Evolutionary conservation across 129 eudicot genomes (phyloP), one percentile per base, ranked within the genome.

Genomic region (Oenanthe sinensis): DNA sequence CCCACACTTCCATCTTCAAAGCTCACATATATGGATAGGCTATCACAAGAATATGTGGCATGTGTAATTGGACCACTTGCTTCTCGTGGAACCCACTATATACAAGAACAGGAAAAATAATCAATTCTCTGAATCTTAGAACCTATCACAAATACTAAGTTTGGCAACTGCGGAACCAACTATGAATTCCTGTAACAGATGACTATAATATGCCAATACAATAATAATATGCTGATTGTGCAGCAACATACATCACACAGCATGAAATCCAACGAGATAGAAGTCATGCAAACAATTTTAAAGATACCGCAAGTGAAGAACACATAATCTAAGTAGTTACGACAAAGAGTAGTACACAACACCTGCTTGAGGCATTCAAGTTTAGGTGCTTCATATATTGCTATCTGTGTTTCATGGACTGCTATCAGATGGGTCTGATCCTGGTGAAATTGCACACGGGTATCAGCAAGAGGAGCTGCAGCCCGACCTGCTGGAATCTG

Each of bases 11-110:
- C 97, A 80, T 92, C 96, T 84, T 92, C 90, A 73, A 85, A 88
- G 81, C 91, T 88, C 60, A 90, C 91, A 52, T 82, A 92, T 75
- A 92, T 90, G 17, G 90, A 88, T 69, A 85, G 90, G 83, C 97
- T 87, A 86, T 92, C 97, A 71, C 97, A 92, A 40, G 97, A 92
- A 76, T 92, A 92, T 77, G 96, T 83, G 33, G 97, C 96, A 80
- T 88, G 88, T 55, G 97, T 92, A 74, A 92, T 92, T 37, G 91
- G 86, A 13, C 96, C 96, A 82, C 87, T 92, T 84, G 85, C 87
- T 84, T 92, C 92, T 48, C 82, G 96, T 47, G 97, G 96, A 55
- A 87, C 86, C 97, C 97, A 92, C 97, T 92, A 65, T 75, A 48
- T 45, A 20, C 24, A 73, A 79, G 68, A 60, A 10, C 15, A 60